Evolutionary conservation across 768 basidiomycete genomes (phyloP).

Genomic region (Hericium coralloides): DNA sequence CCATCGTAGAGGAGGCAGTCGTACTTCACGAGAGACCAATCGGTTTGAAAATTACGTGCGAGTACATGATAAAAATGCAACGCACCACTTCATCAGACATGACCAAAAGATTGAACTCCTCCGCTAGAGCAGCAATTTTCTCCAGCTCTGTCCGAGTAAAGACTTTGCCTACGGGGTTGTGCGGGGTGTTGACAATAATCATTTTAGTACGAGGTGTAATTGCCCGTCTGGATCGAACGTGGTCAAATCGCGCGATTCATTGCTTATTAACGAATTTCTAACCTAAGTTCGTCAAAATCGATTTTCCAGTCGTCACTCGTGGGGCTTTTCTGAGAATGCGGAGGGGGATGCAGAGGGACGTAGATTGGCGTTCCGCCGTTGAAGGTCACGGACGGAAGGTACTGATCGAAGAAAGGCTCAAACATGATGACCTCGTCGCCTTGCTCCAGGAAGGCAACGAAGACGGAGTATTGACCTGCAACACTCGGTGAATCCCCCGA

Average conservation of each 20-base stretch:
- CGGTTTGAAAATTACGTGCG: background rate
- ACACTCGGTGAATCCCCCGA: constrained; percentile 1
- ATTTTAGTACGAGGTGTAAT: constrained; percentile 88
- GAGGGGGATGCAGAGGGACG: constrained; percentile 91
- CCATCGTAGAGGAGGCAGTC: constrained; percentile 87
- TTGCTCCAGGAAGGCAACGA: constrained; percentile 82
- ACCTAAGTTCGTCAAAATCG: constrained; percentile 84
- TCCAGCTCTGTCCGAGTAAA: constrained; percentile 80
- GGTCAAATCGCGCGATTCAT: constrained; percentile 1
- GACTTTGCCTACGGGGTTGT: constrained; percentile 98
- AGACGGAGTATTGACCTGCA: constrained; percentile 87
- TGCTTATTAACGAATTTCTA: constrained; percentile 8
- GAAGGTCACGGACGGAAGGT: constrained; percentile 87
- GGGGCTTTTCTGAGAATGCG: constrained; percentile 32
- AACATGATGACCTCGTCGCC: constrained; percentile 99
- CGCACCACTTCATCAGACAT: constrained; percentile 95
- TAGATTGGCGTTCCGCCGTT: constrained; percentile 90
- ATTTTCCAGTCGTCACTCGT: constrained; percentile 80
- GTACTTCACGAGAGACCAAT: constrained; percentile 45
- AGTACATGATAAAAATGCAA: constrained; percentile 4
- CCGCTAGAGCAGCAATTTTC: constrained; percentile 76
- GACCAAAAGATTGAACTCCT: constrained; percentile 87
- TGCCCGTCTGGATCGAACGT: constrained; percentile 43
- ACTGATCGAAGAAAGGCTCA: constrained; percentile 97
- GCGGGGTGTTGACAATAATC: constrained; percentile 93